Percentiles rank a stretch among this genome's conserved stretches.
Conservation (phyloP, 441 rosid species). For the Codiaeum variegatum region DNA sequence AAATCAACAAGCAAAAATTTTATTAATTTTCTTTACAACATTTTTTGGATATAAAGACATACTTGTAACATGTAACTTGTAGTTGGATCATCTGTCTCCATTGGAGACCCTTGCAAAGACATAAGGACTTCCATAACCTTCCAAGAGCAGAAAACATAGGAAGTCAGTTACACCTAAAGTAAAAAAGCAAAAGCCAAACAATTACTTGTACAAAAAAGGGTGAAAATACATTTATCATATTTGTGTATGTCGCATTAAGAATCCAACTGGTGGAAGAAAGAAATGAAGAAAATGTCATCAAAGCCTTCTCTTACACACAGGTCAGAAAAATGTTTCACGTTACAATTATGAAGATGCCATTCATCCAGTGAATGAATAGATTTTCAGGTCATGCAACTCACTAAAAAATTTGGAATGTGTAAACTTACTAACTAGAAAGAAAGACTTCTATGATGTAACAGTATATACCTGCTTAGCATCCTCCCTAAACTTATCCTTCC, state of each 20-base stretch:
- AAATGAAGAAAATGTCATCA: not conserved
- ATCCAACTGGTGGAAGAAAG: not conserved
- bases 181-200: not conserved
- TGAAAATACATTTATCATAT: not conserved
- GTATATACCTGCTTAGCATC: constrained; percentile 90
- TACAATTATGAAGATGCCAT: not conserved
- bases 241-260: not conserved
- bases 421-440: not conserved
- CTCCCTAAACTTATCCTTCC: constrained; percentile 91
- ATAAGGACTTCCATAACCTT: constrained; percentile 99
- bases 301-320: not conserved
- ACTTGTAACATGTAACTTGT: constrained; percentile 99
- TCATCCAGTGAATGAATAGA: not conserved
- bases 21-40: not conserved
- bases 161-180: not conserved
- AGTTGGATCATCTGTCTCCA: constrained; percentile 98
- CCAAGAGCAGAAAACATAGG: constrained; percentile 17
- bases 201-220: not conserved
- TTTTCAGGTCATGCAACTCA: not conserved
- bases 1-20: constrained; percentile 7
- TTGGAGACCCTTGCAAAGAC: constrained; percentile 93
- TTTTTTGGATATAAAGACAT: constrained; percentile 22
- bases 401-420: not conserved
- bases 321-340: not conserved
- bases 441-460: constrained; percentile 7